Conservation (phyloP, 1,139 yeast species). For the Scheffersomyces titani region DNA sequence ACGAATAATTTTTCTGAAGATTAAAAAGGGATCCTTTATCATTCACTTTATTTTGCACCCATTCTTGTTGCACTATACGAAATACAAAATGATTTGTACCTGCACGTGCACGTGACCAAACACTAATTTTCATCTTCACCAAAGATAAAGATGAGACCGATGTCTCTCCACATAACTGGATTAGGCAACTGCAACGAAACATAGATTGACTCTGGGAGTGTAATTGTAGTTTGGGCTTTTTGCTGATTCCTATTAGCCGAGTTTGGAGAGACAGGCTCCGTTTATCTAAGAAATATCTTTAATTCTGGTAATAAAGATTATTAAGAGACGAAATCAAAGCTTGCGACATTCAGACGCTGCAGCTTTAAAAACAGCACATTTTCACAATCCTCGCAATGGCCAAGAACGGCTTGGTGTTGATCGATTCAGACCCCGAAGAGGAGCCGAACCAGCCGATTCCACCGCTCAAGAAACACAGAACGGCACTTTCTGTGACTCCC, state of each 20-base stretch:
- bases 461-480: conserved; percentile 10
- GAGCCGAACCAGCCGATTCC: conserved; percentile 2
- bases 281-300: background rate
- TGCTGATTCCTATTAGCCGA: background rate
- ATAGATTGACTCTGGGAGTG: background rate
- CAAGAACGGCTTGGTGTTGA: conserved; percentile 16
- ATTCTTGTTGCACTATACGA: background rate
- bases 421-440: conserved; percentile 18
- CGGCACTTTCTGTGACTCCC: conserved; percentile 1
- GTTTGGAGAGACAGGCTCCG: background rate
- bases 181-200: background rate
- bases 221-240: background rate
- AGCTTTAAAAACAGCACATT: background rate
- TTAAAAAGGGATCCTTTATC: too few relatives aligned
- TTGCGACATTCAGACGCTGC: background rate
- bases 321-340: background rate
- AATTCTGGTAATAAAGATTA: background rate
- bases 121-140: background rate
- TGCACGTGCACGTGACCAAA: background rate
- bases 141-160: background rate
- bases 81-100: background rate
- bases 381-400: conserved; percentile 1
- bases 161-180: background rate
- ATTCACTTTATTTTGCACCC: background rate
- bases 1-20: too few relatives aligned